Evolutionary conservation across 805 yeast genomes (phyloP).

Genomic region (Wickerhamiella allomyrinae): DNA sequence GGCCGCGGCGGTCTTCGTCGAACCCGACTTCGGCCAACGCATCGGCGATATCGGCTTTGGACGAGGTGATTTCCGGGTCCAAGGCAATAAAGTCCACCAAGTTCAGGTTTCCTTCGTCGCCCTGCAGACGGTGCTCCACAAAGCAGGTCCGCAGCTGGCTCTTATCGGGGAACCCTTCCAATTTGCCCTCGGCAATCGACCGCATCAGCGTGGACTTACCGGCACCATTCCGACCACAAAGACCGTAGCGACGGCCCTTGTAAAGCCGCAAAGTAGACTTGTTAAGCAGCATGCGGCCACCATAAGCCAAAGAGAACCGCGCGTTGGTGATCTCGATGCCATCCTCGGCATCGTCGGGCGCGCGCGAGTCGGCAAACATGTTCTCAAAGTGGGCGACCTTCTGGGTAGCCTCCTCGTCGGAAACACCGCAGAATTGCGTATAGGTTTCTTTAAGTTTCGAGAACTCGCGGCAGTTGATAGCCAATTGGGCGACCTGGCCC

Average conservation of each 20-base stretch:
- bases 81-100: constrained; percentile 80
- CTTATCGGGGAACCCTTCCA: constrained; percentile 99
- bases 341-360: constrained; percentile 50
- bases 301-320: constrained; percentile 90
- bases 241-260: constrained; percentile 94
- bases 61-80: constrained; percentile 62
- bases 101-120: constrained; percentile 91
- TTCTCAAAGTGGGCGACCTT: constrained; percentile 21
- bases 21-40: constrained; percentile 85
- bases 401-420: constrained; percentile 25
- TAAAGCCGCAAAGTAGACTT: constrained; percentile 76
- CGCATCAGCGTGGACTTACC: constrained; percentile 98
- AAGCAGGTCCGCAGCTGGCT: constrained; percentile 98
- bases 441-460: constrained; percentile 18
- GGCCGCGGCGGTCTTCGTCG: constrained; percentile 79
- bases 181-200: constrained; percentile 95
- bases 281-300: constrained; percentile 91
- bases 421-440: constrained; percentile 37
- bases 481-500: constrained; percentile 21
- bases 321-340: constrained; percentile 88
- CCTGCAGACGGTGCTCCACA: constrained; percentile 99
- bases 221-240: constrained; percentile 98
- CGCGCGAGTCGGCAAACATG: constrained; percentile 30
- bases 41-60: constrained; percentile 53
- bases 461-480: constrained; percentile 29